Conservation (phyloP, 2,329 filamentous ascomycete genomes). For the Mycosphaerelloides madeirae region DNA sequence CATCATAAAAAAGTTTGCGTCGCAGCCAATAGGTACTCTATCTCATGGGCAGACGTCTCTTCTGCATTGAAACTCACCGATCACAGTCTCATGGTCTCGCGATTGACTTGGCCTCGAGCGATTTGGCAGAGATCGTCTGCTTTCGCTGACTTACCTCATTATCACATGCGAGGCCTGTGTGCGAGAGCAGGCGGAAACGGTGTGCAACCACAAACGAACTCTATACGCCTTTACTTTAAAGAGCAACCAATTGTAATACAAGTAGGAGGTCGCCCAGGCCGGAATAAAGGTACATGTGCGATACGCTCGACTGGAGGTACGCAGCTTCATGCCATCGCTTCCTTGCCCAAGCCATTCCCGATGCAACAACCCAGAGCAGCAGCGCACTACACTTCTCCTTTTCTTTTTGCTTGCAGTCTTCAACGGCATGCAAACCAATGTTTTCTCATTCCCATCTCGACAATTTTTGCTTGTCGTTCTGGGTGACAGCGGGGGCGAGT, state of each 20-base stretch:
- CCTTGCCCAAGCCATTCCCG: slow-evolving; percentile 18
- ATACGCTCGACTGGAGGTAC: slow-evolving; percentile 20
- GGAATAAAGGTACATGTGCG: slow-evolving; percentile 29
- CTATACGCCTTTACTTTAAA: slow-evolving; percentile 28
- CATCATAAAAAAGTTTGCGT: not conserved
- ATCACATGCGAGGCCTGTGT: no score
- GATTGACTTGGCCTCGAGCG: no score
- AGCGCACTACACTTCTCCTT: slow-evolving; percentile 13
- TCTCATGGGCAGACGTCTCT: no score
- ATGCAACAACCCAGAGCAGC: slow-evolving; percentile 22
- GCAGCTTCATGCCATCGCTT: slow-evolving; percentile 16
- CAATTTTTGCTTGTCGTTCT: no score
- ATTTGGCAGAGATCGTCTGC: no score
- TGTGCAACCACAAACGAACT: slow-evolving; percentile 15
- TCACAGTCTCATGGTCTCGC: no score
- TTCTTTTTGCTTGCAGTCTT: slow-evolving; percentile 24
- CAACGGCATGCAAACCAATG: slow-evolving; percentile 27
- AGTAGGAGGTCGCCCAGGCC: slow-evolving; percentile 28
- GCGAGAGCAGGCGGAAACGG: no score
- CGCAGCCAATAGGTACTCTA: no score
- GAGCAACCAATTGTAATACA: slow-evolving; percentile 33
- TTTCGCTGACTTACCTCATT: no score
- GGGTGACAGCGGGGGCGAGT: slow-evolving; percentile 17
- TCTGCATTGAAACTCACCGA: no score
- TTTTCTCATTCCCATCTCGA: slow-evolving; percentile 9